Base-by-base conservation (phyloP, 2,329 filamentous ascomycete species). In the Sordariomycetes sp. region DNA sequence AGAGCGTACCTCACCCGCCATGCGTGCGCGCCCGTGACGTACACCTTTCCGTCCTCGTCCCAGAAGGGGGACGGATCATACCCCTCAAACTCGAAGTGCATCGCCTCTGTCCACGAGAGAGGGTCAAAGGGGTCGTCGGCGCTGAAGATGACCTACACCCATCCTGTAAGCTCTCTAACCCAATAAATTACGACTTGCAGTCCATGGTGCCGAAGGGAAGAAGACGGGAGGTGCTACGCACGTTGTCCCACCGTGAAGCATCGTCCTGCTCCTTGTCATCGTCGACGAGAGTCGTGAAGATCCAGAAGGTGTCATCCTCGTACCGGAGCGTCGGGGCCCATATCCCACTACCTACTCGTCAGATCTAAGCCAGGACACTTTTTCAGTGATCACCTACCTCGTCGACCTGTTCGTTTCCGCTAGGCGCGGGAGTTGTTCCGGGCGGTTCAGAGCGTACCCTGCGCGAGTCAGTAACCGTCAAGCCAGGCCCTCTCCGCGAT, bases 241-340 rank as follows among this genome's bases (percentile, higher is more conserved):
- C 57, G 24, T 58, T 68, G 58, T 69, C 65, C 66, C 62, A 74
- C 59, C 64, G 67, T 55, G 62, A 69, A 25, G 63, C 56, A 25
- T 58, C 57, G 57, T 69, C 67, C 36, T 63, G 62, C 8, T 59
- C 61, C 59, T 69, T 58, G 61, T 68, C 65, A 22, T 70, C 68
- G 59, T 69, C 64, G 3, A 74, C 67, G 6, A 71, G 65, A 0
- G 72, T 74, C 2, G 71, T 72, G 42, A 77, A 69, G 0, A 76
- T 60, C 59, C 75, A 78, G 57, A 78, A 77, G 1, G 61, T 67
- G 0, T 70, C 71, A 1, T 74, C 62, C 28, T 72, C 69, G 32
- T 75, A 71, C 7, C 74, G 65, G 0, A 78, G 61, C 0, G 75
- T 76, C 0, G 76, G 69, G 0, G 78, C 78, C 68, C 74, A 81